Percentiles rank a stretch among this genome's conserved stretches.
These are phyloP conservation scores for Pseudocercospora crystallina DNA, from an alignment of 2,329 filamentous ascomycete genomes.

Conservation along the genomic window DNA sequence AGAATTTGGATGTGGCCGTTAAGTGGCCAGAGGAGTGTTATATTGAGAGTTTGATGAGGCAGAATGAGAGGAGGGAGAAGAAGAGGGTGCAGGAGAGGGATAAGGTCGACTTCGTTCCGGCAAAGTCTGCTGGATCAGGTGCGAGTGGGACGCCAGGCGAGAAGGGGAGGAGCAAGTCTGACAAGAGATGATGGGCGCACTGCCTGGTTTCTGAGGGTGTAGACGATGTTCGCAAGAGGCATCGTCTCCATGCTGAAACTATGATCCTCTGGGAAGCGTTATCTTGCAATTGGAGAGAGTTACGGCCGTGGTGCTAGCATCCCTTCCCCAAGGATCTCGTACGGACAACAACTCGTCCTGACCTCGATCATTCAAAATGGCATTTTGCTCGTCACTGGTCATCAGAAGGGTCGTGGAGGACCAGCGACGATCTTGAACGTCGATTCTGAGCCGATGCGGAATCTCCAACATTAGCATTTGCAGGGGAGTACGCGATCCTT, in stretches of 20 bases:
- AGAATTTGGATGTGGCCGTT: conserved; percentile 39
- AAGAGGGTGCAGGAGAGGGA: conserved; percentile 35
- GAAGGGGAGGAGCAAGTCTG: conserved; percentile 18
- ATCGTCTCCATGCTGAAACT: not conserved
- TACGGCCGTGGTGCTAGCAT: not conserved
- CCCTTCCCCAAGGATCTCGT: not conserved
- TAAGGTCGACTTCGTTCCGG: conserved; percentile 34
- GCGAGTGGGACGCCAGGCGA: conserved; percentile 4
- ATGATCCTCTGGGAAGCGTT: not conserved
- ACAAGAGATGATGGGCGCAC: conserved; percentile 5
- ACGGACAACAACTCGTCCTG: not conserved
- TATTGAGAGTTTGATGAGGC: conserved; percentile 34
- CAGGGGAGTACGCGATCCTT: too few species aligned
- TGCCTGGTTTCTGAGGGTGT: too few species aligned
- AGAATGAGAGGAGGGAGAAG: conserved; percentile 41
- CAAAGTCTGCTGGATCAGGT: conserved; percentile 13
- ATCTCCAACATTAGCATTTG: too few species aligned
- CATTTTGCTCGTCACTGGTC: too few species aligned
- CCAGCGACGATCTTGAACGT: too few species aligned
- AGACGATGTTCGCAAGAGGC: too few species aligned
- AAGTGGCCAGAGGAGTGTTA: conserved; percentile 46
- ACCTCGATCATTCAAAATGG: too few species aligned
- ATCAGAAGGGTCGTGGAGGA: too few species aligned
- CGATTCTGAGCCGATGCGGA: too few species aligned
- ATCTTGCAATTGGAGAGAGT: not conserved